phyloP scores from a whole-genome alignment of 192 early-diverging fungal species.

The Rhizophlyctis rosea region DNA sequence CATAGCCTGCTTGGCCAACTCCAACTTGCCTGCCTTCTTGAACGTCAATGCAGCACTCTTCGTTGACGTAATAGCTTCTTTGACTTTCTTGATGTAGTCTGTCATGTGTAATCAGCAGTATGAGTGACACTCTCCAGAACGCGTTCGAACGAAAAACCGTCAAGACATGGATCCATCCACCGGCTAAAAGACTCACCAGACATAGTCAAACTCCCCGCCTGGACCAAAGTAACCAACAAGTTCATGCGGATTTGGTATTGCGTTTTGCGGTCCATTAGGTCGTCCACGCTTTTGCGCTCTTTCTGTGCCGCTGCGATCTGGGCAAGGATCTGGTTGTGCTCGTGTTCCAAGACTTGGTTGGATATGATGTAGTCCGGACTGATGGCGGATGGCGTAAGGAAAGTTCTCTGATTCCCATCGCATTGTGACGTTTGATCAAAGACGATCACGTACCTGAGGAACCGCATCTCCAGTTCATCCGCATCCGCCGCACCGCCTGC shows the following conservation, averaged over 20 bases:
- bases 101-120: slow-evolving; percentile 1
- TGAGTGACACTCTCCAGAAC: too few relatives aligned
- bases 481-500: too few relatives aligned
- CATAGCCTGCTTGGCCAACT: slow-evolving; percentile 66
- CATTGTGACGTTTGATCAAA: not conserved
- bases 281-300: slow-evolving; percentile 48
- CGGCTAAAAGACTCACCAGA: slow-evolving; percentile 32
- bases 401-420: not conserved
- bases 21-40: slow-evolving; percentile 60
- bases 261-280: slow-evolving; percentile 60
- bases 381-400: not conserved
- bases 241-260: slow-evolving; percentile 73
- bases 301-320: slow-evolving; percentile 47
- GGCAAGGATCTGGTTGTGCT: slow-evolving; percentile 46
- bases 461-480: slow-evolving; percentile 23
- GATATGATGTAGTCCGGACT: slow-evolving; percentile 73
- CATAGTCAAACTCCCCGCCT: slow-evolving; percentile 69
- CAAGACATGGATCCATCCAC: slow-evolving; percentile 18
- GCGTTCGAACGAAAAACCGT: too few relatives aligned
- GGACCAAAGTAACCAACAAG: slow-evolving; percentile 66
- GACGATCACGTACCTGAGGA: slow-evolving; percentile 25
- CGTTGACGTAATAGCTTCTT: slow-evolving; percentile 52
- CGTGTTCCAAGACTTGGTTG: slow-evolving; percentile 70
- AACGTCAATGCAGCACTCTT: slow-evolving; percentile 66
- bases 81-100: slow-evolving; percentile 61